phyloP scores from a whole-genome alignment of 2,329 filamentous ascomycete genomes.

The Dactylellina haptotyla region DNA sequence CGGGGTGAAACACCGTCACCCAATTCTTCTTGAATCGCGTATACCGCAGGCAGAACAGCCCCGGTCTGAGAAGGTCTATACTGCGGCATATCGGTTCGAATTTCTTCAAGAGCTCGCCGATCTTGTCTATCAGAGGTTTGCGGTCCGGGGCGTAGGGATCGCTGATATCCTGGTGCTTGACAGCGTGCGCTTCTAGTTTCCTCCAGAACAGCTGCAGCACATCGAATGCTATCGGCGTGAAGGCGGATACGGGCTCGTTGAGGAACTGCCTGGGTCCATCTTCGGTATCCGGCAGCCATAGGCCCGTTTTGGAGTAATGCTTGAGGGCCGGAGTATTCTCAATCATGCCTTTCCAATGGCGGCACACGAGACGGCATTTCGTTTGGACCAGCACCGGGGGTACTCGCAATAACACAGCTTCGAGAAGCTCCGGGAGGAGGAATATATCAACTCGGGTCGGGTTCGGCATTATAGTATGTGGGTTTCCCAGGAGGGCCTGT shows the following conservation, averaged over 20 bases:
- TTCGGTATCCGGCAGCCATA: slow-evolving; percentile 29
- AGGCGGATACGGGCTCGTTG: slow-evolving; percentile 6
- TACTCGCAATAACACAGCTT: slow-evolving; percentile 25
- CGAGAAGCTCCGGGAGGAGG: slow-evolving; percentile 23
- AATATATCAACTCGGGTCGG: neutral
- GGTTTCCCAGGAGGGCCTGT: neutral
- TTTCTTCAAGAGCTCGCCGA: neutral
- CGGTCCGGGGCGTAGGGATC: neutral
- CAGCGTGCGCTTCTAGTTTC: slow-evolving; percentile 12
- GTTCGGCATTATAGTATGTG: neutral
- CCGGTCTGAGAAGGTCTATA: slow-evolving; percentile 17
- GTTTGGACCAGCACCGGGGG: slow-evolving; percentile 24
- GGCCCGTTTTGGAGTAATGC: slow-evolving; percentile 24
- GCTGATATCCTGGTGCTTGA: slow-evolving; percentile 13
- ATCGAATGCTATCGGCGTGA: slow-evolving; percentile 33
- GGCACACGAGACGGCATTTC: slow-evolving; percentile 26
- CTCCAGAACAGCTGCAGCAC: slow-evolving; percentile 26
- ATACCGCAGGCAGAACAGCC: slow-evolving; percentile 3
- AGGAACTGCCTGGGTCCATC: neutral
- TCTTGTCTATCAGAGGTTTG: slow-evolving; percentile 6
- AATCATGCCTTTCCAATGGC: slow-evolving; percentile 19
- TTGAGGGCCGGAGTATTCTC: slow-evolving; percentile 20
- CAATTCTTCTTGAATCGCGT: slow-evolving; percentile 32
- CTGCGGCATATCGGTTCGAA: slow-evolving; percentile 7
- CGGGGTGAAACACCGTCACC: slow-evolving; percentile 2